Conservation (phyloP, 2,329 filamentous ascomycete genomes). For the Aschersonia sp. region DNA sequence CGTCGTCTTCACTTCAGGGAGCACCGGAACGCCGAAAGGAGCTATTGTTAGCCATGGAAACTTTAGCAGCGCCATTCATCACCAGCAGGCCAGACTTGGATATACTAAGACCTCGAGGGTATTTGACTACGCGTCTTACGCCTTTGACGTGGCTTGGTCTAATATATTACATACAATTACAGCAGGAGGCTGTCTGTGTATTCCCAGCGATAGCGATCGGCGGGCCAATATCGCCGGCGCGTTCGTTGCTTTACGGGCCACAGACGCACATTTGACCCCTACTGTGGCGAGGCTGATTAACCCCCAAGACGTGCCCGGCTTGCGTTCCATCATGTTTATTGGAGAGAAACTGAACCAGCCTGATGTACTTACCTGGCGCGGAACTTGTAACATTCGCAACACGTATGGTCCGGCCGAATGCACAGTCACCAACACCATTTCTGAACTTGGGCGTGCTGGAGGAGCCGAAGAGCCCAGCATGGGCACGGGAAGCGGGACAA, state of each 20-base stretch:
- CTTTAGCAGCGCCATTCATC: conserved; percentile 3
- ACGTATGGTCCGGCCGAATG: conserved; percentile 4
- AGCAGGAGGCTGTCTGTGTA: conserved; percentile 4
- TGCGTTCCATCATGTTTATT: neutral
- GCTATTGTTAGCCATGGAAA: conserved; percentile 6
- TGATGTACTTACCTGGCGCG: neutral
- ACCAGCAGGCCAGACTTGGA: conserved; percentile 2
- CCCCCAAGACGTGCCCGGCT: neutral
- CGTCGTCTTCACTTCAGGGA: conserved; percentile 9
- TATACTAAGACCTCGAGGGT: conserved; percentile 3
- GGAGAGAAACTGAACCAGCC: neutral
- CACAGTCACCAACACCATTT: conserved; percentile 1
- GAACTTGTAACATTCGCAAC: neutral
- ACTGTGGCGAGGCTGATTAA: neutral
- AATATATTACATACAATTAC: conserved; percentile 4
- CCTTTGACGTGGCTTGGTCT: conserved; percentile 4
- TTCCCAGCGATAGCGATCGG: conserved; percentile 20
- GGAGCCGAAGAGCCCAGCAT: neutral
- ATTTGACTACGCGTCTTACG: conserved; percentile 4
- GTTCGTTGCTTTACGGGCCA: conserved; percentile 21
- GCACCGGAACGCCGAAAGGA: conserved; percentile 10
- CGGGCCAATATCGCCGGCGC: conserved; percentile 28
- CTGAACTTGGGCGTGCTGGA: neutral
- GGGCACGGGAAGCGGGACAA: conserved; percentile 1
- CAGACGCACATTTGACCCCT: conserved; percentile 31